A percentile compares a stretch with the other conserved stretches of the same genome.
Evolutionary conservation across 2,329 filamentous ascomycete species (phyloP).

Genomic region (Calonectria pteridis): DNA sequence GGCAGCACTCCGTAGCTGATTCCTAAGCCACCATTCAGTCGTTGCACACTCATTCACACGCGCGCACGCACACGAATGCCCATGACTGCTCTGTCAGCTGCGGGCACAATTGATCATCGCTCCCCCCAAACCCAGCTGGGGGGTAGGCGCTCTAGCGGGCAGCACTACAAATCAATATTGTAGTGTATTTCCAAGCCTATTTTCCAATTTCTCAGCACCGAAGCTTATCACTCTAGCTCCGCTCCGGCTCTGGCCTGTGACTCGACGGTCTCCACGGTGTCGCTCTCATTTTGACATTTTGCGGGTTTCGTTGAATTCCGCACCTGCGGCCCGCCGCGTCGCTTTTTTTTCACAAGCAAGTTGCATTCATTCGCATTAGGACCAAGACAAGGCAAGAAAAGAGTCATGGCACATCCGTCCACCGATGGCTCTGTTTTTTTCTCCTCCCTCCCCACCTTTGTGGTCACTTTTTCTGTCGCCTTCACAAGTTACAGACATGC

Average conservation of each 20-base stretch:
- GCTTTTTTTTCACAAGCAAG: not conserved
- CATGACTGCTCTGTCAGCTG: conserved; percentile 18
- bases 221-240: conserved; percentile 25
- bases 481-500: not conserved
- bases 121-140: conserved; percentile 8
- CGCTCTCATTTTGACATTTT: conserved; percentile 1
- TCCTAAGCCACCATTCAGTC: conserved; percentile 22
- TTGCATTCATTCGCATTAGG: not conserved
- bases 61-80: not conserved
- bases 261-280: conserved; percentile 7
- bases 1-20: conserved; percentile 9
- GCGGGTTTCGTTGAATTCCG: not conserved
- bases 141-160: not conserved
- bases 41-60: not conserved
- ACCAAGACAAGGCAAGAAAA: not conserved
- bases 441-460: not conserved
- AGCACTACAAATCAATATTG: conserved; percentile 24
- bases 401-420: not conserved
- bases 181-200: conserved; percentile 15
- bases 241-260: conserved; percentile 1
- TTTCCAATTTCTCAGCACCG: conserved; percentile 27
- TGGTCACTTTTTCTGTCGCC: not conserved
- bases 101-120: conserved; percentile 15
- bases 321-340: not conserved
- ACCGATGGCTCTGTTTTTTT: too few species aligned